Evolutionary conservation across 345 rosid species (phyloP), one percentile per base, ranked within the genome.

Genomic region (Cardamine chenopodiifolia): DNA sequence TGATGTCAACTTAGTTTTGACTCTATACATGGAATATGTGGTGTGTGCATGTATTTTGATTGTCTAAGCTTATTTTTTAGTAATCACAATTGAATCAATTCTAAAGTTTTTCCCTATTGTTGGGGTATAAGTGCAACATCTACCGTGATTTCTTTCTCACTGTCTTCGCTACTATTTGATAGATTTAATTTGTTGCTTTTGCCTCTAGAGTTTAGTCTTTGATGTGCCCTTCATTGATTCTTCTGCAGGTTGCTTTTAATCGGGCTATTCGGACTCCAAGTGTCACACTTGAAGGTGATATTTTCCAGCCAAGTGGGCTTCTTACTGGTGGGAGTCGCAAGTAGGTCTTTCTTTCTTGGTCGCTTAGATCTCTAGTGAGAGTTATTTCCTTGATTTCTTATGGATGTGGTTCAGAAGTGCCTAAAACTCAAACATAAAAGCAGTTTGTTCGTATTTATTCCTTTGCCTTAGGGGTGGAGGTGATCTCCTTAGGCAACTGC

Each of bases 291-390:
- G 92, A 95, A 78, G 99, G 99, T 68, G 99, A 95, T 81, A 75
- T 90, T 68, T 95, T 90, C 78, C 96, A 92, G 82, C 98, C 99
- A 68, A 89, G 94, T 73, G 99, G 99, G 69, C 92, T 90, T 77
- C 85, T 95, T 67, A 92, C 97, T 39, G 99, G 99, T 76, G 98
- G 99, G 72, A 95, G 97, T 80, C 97, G 96, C 85, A 90, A 74
- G 99, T 92, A 81, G 19, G 66, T 72, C 53, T 59, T 75, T 66
- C 62, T 64, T 70, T 61, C 75, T 62, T 64, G 22, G 47, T 35
- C 20, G 23, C 66, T 29, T 48, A 71, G 17, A 64, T 77, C 8
- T 58, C 49, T 78, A 58, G 11, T 39, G 45, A 31, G 28, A 32
- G 29, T 22, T 20, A 60, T 62, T 11, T 68, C 57, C 67, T 78